Conservation (phyloP, 2,329 filamentous ascomycete species). For the Arthrobotrys iridis region DNA sequence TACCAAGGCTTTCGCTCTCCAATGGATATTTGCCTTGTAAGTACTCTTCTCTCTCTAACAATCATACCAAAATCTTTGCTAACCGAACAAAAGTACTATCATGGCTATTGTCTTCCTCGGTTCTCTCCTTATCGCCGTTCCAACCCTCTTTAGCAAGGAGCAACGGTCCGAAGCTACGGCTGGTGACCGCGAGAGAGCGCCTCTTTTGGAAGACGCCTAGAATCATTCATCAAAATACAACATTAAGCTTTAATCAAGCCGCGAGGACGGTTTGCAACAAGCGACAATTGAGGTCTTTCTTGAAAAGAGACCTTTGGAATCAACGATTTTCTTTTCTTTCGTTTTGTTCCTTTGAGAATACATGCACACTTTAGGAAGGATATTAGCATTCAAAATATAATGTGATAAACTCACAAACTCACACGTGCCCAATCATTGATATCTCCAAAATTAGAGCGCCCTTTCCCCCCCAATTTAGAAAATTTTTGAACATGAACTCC, state of each 20-base stretch:
- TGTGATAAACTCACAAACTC: background rate
- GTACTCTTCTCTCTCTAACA: background rate
- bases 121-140: constrained; percentile 73
- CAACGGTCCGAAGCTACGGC: constrained; percentile 64
- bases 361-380: background rate
- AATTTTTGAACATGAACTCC: background rate
- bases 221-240: background rate
- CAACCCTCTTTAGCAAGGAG: constrained; percentile 71
- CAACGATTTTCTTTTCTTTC: no score
- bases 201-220: constrained; percentile 56
- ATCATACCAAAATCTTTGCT: background rate
- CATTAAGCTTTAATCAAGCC: background rate
- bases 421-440: background rate
- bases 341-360: no score
- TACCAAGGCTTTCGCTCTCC: constrained; percentile 70
- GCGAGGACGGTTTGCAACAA: background rate
- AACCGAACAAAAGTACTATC: constrained; percentile 66
- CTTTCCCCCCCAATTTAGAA: background rate
- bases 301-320: no score
- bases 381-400: background rate
- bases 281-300: background rate
- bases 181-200: constrained; percentile 57
- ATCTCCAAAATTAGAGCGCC: background rate
- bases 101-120: constrained; percentile 78
- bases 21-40: constrained; percentile 89